Evolutionary conservation across 495 filamentous ascomycete species (phyloP).

Genomic region (Beverwykella pulmonaria): DNA sequence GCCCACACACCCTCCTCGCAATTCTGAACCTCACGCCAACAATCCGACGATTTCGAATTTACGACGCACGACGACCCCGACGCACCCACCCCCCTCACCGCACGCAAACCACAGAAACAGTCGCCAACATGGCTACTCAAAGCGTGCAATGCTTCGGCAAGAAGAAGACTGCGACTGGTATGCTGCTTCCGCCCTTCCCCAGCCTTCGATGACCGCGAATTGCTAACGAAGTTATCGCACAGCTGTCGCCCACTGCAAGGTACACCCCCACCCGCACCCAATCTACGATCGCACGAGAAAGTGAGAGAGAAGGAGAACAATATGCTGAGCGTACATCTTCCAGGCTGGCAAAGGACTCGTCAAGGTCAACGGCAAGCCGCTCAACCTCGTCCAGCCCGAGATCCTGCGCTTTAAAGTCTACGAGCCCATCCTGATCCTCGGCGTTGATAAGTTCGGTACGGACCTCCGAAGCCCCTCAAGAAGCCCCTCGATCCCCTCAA

Average conservation of each 20-base stretch:
- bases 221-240: conserved; percentile 36
- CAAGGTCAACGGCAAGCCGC: conserved; percentile 97
- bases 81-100: conserved; percentile 14
- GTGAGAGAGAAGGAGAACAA: conserved; percentile 1
- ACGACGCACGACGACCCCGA: conserved; percentile 13
- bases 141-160: conserved; percentile 94
- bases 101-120: conserved; percentile 26
- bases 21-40: conserved; percentile 12
- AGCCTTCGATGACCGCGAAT: not conserved
- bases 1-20: conserved; percentile 16
- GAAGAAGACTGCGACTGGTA: conserved; percentile 50
- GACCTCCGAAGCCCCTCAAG: not conserved
- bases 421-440: conserved; percentile 95
- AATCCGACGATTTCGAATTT: conserved; percentile 2
- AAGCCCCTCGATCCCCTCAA: no score
- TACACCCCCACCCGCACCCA: conserved; percentile 49
- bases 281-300: not conserved
- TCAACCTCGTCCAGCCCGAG: conserved; percentile 91
- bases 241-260: conserved; percentile 95
- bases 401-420: conserved; percentile 99
- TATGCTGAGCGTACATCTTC: conserved; percentile 45
- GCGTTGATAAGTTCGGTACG: conserved; percentile 86
- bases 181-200: not conserved
- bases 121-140: conserved; percentile 37
- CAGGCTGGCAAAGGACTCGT: conserved; percentile 90